Base-by-base conservation (phyloP, 495 filamentous ascomycete species). In the Penicillium alfredii region DNA sequence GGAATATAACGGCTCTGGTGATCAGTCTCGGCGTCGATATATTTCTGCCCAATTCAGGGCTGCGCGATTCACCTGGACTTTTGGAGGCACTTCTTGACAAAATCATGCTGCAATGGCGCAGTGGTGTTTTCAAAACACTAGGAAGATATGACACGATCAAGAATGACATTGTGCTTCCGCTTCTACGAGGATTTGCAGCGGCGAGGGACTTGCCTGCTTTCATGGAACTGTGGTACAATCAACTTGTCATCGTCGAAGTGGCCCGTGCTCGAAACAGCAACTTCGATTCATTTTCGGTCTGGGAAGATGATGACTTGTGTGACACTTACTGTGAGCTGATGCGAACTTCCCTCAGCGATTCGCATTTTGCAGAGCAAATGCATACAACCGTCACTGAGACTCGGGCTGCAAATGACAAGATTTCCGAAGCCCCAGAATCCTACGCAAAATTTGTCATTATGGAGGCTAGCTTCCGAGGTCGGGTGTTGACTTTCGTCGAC, bases 181-280 rank as follows among this genome's bases (percentile, higher is more conserved):
- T 88, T 6, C 64, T 84, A 36, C 60, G 67, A 8, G 81, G 76
- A 2, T 86, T 81, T 52, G 69, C 72, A 19, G 69, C 69, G 20
- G 76, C 78, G 33, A 72, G 85, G 52, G 74, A 87, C 41, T 51
- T 92, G 20, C 44, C 71, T 6, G 70, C 70, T 3, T 92, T 90
- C 49, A 60, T 88, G 46, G 63, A 70, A 19, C 51, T 73, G 9
- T 92, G 86, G 86, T 64, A 75, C 27, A 56, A 65, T 7, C 76
- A 82, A 46, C 69, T 90, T 6, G 47, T 61, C 15, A 45, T 60
- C 14, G 48, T 66, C n/a, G 66, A 76, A 38, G 50, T 57, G 34
- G 49, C 58, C 31, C 54, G 63, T 25, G 37, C 57, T 20, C 41
- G 59, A 35, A 48, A 63, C 40, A 35, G 30, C 11, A 53, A 23